phyloP scores from a whole-genome alignment of 495 filamentous ascomycete species.

The Neurospora sp. region DNA sequence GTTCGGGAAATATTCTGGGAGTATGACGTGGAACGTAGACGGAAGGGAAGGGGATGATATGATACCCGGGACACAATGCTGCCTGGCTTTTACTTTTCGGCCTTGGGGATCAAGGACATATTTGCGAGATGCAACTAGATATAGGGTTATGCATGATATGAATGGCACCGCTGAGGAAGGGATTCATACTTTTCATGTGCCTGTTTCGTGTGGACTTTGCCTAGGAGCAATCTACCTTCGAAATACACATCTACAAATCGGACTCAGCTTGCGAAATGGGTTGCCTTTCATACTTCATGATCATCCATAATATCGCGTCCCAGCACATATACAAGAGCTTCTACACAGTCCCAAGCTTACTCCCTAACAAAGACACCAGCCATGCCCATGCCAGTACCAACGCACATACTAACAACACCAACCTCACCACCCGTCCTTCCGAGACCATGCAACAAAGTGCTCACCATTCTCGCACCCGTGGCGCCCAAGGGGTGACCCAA shows the following conservation, averaged over 20 bases:
- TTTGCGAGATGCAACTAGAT: no score
- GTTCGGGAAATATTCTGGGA: no score
- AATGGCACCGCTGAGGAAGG: not conserved
- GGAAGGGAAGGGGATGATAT: no score
- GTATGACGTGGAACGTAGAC: no score
- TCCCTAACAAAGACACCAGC: conserved; percentile 76
- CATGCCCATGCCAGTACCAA: conserved; percentile 91
- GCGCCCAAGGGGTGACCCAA: conserved; percentile 89
- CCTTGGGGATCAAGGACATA: no score
- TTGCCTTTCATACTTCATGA: not conserved
- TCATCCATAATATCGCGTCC: not conserved
- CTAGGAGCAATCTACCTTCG: not conserved
- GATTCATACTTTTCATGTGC: not conserved
- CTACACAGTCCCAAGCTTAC: conserved; percentile 26
- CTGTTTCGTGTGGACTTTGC: not conserved
- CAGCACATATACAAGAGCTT: not conserved
- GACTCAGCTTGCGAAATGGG: not conserved
- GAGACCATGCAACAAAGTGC: conserved; percentile 60
- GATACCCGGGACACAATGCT: no score
- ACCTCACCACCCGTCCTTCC: conserved; percentile 49
- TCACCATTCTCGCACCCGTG: conserved; percentile 75
- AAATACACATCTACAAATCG: not conserved
- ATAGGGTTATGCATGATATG: no score
- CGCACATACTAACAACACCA: conserved; percentile 78
- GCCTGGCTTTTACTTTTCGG: no score